phyloP scores from a whole-genome alignment of 352 stramenopile genomes.

The Pythium pyrilobum region DNA sequence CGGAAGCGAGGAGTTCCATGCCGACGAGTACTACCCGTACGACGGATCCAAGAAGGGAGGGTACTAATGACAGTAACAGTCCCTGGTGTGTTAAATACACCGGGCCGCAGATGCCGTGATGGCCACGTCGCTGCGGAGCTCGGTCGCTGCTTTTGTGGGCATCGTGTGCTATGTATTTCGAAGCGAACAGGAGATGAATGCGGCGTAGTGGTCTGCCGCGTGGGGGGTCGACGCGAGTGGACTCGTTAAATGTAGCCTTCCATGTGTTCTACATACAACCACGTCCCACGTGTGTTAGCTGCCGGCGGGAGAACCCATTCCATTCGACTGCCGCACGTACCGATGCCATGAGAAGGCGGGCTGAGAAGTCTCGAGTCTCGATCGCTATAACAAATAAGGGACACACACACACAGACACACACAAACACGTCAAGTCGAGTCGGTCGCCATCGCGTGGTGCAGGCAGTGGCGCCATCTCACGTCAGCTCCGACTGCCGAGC shows the following conservation, averaged over 20 bases:
- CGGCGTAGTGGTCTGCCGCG: too few relatives aligned
- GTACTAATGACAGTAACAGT: slow-evolving; percentile 9
- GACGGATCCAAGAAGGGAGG: slow-evolving; percentile 39
- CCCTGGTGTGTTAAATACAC: too few relatives aligned
- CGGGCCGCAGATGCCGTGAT: too few relatives aligned
- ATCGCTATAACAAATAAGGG: slow-evolving; percentile 2
- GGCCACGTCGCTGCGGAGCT: too few relatives aligned
- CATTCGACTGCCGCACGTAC: not conserved
- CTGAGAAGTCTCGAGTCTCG: slow-evolving; percentile 20
- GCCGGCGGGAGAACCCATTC: not conserved
- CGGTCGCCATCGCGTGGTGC: too few relatives aligned
- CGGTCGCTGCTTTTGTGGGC: too few relatives aligned
- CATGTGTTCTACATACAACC: slow-evolving; percentile 38
- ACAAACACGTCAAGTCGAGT: not conserved
- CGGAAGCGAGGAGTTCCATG: not conserved
- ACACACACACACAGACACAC: not conserved
- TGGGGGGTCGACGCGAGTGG: too few relatives aligned
- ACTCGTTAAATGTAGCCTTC: slow-evolving; percentile 65
- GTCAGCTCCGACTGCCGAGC: slow-evolving; percentile 24
- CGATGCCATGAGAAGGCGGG: slow-evolving; percentile 19
- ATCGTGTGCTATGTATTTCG: too few relatives aligned
- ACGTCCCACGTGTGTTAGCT: not conserved
- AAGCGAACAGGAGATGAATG: too few relatives aligned
- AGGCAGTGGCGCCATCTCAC: too few relatives aligned
- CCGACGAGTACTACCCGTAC: slow-evolving; percentile 33